Percentiles rank a stretch among this genome's conserved stretches.
Conservation (phyloP, 106 monocot genomes). For the Agapanthus africanus region DNA sequence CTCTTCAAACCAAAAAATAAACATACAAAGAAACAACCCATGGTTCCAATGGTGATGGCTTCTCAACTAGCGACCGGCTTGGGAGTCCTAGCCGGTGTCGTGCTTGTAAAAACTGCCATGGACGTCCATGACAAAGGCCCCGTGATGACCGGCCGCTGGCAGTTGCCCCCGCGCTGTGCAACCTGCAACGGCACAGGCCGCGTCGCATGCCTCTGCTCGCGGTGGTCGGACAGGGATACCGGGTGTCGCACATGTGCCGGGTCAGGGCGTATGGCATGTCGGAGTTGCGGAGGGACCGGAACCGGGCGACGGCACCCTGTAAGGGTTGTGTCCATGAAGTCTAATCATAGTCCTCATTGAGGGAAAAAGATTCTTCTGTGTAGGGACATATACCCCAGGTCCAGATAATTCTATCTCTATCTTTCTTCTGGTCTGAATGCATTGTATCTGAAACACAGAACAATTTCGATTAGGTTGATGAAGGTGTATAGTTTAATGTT, state of each 20-base stretch:
- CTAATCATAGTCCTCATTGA: too few species aligned
- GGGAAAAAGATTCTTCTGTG: too few species aligned
- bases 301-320: constrained; percentile 52
- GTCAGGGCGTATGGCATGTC: constrained; percentile 70
- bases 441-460: too few species aligned
- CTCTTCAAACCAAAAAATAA: neutral
- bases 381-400: too few species aligned
- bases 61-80: constrained; percentile 68
- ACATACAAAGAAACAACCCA: neutral
- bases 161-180: constrained; percentile 35
- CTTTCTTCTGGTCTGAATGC: too few species aligned
- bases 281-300: constrained; percentile 77
- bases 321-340: constrained; percentile 28
- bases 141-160: constrained; percentile 27
- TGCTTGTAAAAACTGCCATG: constrained; percentile 59
- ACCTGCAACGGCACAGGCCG: constrained; percentile 78
- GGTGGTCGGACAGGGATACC: constrained; percentile 89
- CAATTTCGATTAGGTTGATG: too few species aligned
- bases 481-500: too few species aligned
- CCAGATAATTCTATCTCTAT: too few species aligned
- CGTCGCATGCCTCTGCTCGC: constrained; percentile 62
- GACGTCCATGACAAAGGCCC: constrained; percentile 19
- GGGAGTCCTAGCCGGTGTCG: constrained; percentile 66
- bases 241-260: constrained; percentile 89
- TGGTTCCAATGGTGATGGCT: constrained; percentile 68